Base-by-base conservation (phyloP, 2,329 filamentous ascomycete species). In the Plectosphaerella sp. region DNA sequence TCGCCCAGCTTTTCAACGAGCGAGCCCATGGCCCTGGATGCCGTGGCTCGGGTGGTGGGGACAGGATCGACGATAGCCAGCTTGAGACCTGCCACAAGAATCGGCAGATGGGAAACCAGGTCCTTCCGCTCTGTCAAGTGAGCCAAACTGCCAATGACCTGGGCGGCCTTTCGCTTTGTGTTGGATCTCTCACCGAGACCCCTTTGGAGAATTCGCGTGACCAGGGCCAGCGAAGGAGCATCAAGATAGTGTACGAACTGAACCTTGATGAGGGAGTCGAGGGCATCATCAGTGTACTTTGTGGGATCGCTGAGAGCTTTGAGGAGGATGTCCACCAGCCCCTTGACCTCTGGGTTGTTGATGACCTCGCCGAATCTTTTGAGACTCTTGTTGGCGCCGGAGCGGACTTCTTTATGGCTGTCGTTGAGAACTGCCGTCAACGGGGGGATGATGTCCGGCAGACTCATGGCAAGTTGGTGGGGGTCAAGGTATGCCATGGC, bases 311-410 rank as follows among this genome's bases (percentile, higher is more conserved):
- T 99, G 54, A 99, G 83, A 56, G 94, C 95, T 72, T 97, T 97
- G 61, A 99, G 85, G 35, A 99, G 81, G 52, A 97, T 88, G 62
- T 88, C 87, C 53, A 97, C 93, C 14, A 97, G 79, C 58, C 87
- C 83, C 80, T 97, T 97, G 65, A 99, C 90, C 71, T 99, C 94
- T 4, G 94, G 94, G 68, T 99, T 99, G 69, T 82, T 95, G 68
- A 99, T 99, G 59, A 99, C 95, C 69, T 99, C 95, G 59, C 95
- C 94, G 67, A 99, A 99, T 52, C 94, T 88, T 74, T 99, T 96
- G 73, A 99, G 78, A 73, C 91, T 96, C 71, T 93, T 87, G 71
- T 99, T 99, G 8, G 94, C 94, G 20, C 91, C 92, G 45, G 84
- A 77, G 55, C 94, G 84, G 33, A 99, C 94, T 72, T 99, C 94